Percentiles rank a stretch among this genome's conserved stretches.
These are phyloP conservation scores for Barbarea vulgaris DNA, from an alignment of 345 rosid species.

Conservation along the genomic window DNA sequence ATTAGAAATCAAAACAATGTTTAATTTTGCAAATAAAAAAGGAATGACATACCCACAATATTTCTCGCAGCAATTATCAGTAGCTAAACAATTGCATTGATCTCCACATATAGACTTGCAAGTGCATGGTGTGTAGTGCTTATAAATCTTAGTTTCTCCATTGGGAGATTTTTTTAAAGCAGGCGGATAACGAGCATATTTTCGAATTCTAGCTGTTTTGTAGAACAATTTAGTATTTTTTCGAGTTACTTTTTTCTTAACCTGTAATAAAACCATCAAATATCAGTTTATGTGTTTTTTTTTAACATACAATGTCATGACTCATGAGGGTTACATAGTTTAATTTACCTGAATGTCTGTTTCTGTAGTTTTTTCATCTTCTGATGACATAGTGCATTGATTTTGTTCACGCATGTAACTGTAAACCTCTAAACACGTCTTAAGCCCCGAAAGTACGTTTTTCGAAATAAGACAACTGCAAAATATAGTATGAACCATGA, in stretches of 20 bases:
- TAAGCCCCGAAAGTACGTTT: slow-evolving; percentile 72
- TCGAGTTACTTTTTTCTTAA: not conserved
- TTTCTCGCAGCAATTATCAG: slow-evolving; percentile 90
- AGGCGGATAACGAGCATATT: slow-evolving; percentile 76
- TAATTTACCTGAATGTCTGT: slow-evolving; percentile 5
- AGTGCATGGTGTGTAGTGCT: slow-evolving; percentile 90
- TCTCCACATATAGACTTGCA: slow-evolving; percentile 84
- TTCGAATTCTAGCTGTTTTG: slow-evolving; percentile 68
- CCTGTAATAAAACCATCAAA: slow-evolving; percentile 17
- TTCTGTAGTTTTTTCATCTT: slow-evolving; percentile 5
- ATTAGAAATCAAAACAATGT: not conserved
- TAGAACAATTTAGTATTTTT: slow-evolving; percentile 57
- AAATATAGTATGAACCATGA: not conserved
- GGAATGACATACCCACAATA: slow-evolving; percentile 81
- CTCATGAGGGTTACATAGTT: slow-evolving; percentile 7
- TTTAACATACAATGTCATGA: not conserved
- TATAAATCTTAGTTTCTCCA: slow-evolving; percentile 59
- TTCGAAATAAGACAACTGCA: slow-evolving; percentile 85
- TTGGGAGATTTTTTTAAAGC: slow-evolving; percentile 69
- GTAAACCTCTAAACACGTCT: slow-evolving; percentile 80
- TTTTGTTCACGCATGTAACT: slow-evolving; percentile 63
- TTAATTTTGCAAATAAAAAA: not conserved
- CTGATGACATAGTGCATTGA: not conserved
- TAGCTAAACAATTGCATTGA: slow-evolving; percentile 69
- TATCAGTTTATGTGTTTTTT: not conserved